These are phyloP conservation scores for Hansenula lynferdii DNA, from an alignment of 1,139 yeast genomes.

Conservation along the genomic window DNA sequence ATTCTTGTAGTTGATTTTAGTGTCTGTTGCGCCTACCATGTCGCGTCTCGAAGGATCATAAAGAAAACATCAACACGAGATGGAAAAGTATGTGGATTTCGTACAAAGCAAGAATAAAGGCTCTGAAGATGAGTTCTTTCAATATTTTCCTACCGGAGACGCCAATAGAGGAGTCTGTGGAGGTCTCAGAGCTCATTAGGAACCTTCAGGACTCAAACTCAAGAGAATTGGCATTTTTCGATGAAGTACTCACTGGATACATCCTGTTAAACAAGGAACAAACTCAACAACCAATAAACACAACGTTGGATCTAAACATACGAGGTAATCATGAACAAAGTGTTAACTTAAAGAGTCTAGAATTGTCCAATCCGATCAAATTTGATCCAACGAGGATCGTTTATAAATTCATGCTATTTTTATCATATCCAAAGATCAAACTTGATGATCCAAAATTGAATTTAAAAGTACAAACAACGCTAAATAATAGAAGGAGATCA, in stretches of 20 bases:
- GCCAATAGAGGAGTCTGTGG: background rate
- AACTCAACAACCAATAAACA: conserved; percentile 2
- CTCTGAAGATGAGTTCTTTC: background rate
- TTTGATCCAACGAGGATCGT: background rate
- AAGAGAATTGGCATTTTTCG: conserved; percentile 31
- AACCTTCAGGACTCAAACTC: background rate
- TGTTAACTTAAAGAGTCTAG: background rate
- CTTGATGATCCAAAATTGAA: conserved; percentile 14
- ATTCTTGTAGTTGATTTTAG: too few species aligned
- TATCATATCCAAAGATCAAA: conserved; percentile 19
- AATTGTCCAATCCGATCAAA: conserved; percentile 1
- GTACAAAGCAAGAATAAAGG: background rate
- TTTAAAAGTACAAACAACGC: conserved; percentile 6
- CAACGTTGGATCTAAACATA: conserved; percentile 4
- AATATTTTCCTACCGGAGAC: background rate
- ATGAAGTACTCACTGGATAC: conserved; percentile 35
- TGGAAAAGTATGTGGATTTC: too few species aligned
- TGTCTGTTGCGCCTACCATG: too few species aligned
- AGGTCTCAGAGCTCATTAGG: background rate
- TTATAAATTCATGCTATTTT: conserved; percentile 11
- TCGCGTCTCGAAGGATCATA: too few species aligned
- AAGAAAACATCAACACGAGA: background rate
- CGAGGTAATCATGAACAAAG: background rate
- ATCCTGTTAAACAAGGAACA: conserved; percentile 23
- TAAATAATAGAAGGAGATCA: background rate